These are phyloP conservation scores for Candida ascalaphidarum DNA, from an alignment of 805 yeast species.

Conservation along the genomic window DNA sequence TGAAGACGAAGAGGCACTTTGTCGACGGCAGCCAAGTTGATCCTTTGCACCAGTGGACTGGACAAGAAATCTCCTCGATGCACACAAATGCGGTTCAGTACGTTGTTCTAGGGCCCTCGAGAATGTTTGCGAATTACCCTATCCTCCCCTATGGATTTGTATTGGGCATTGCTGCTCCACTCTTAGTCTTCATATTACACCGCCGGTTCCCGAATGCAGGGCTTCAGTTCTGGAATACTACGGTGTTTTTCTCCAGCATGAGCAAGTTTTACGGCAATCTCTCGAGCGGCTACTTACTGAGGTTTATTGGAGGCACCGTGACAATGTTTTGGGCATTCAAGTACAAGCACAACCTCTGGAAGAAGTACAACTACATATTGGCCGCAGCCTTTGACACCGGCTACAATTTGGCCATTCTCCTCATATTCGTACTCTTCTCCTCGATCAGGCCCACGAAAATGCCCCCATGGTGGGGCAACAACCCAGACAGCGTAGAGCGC, in stretches of 20 bases:
- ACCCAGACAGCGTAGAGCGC: conserved; percentile 8
- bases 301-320: conserved; percentile 9
- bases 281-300: conserved; percentile 10
- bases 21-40: conserved; percentile 7
- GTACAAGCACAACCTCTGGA: conserved; percentile 8
- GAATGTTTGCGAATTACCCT: conserved; percentile 10
- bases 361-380: conserved; percentile 9
- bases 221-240: conserved; percentile 10
- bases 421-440: conserved; percentile 6
- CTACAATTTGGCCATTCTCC: conserved; percentile 7
- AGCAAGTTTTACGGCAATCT: conserved; percentile 10
- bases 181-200: conserved; percentile 6
- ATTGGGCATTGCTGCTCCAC: conserved; percentile 8
- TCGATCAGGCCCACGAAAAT: conserved; percentile 4
- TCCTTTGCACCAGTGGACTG: conserved; percentile 12
- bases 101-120: conserved; percentile 9
- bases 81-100: conserved; percentile 12
- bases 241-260: conserved; percentile 10
- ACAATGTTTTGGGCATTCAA: conserved; percentile 8
- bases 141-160: conserved; percentile 10
- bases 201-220: conserved; percentile 5
- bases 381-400: conserved; percentile 14
- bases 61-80: conserved; percentile 6
- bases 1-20: conserved; percentile 8
- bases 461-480: conserved; percentile 11